Evolutionary conservation across 1,139 yeast species (phyloP), one percentile per base, ranked within the genome.

Genomic region (Blastobotrys proliferans): DNA sequence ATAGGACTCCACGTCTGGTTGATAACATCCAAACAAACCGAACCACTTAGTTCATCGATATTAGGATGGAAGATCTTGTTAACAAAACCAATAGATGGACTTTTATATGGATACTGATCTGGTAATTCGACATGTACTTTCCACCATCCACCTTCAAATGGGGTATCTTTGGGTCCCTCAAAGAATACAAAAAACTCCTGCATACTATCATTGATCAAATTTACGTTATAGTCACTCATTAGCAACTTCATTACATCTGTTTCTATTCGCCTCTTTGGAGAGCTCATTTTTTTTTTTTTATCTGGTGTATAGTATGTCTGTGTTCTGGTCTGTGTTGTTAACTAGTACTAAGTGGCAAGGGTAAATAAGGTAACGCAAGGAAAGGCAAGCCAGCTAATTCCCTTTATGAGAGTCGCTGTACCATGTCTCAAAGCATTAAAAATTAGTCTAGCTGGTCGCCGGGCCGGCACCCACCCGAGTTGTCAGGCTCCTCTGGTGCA

Each of bases 1-100:
- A 92, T 85, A 2, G 98, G 98, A 35, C 95, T 84, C 98, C 98
- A 92, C 1, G 97, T 88, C 60, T 92, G 97, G 64, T 92, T 92
- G 53, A 92, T 90, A 27, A 92, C 98, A 61, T 92, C 98, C 47
- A 92, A 77, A 65, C 98, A 92, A 11, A 92, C 97, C 0, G 94
- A 81, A 0, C 98, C 98, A 3, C 95, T 83, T 22, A 79, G 74
- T 60, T 86, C 92, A 41, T 64, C 68, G 31, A 65, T 62, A 60
- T 92, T 92, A 5, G 98, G 98, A 61, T 92, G 98, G 64, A 79
- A 90, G 25, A 92, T 90, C 62, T 83, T 85, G 64, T 90, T 92
- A 45, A 81, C 81, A 61, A 92, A 92, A 3, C 97, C 97, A 52
- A 92, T 88, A 13, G 96, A 87, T 11, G 98, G 98, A 8, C 95